phyloP scores from a whole-genome alignment of 2,329 filamentous ascomycete species.

The Fusarium sp. region DNA sequence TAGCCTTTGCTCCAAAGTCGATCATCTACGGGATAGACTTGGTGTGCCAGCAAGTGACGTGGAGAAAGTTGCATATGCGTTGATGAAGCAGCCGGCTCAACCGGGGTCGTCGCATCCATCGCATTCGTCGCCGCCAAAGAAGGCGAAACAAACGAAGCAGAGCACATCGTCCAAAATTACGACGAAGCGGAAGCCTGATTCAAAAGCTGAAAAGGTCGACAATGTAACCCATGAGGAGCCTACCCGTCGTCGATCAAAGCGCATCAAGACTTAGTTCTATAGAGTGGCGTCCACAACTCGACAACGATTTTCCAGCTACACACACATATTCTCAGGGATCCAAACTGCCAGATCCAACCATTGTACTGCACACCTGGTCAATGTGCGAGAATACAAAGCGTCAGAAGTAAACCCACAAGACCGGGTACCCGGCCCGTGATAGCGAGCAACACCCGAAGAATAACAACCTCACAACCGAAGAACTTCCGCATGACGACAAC shows the following conservation, averaged over 20 bases:
- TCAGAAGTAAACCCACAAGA: slow-evolving; percentile 10
- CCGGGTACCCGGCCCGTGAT: slow-evolving; percentile 41
- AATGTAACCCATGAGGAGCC: slow-evolving; percentile 30
- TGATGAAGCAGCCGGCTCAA: slow-evolving; percentile 60
- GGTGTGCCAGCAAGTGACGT: slow-evolving; percentile 68
- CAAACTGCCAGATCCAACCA: background rate
- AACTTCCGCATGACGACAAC: slow-evolving; percentile 36
- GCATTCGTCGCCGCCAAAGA: slow-evolving; percentile 11
- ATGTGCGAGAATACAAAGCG: slow-evolving; percentile 4
- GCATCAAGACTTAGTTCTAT: slow-evolving; percentile 31
- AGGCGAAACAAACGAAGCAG: slow-evolving; percentile 24
- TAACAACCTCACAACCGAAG: slow-evolving; percentile 39
- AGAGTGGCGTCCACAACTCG: slow-evolving; percentile 2
- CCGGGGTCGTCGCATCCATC: slow-evolving; percentile 6
- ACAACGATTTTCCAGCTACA: background rate
- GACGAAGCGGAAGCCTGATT: slow-evolving; percentile 41
- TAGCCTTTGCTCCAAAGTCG: slow-evolving; percentile 59
- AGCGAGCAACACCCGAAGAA: slow-evolving; percentile 41
- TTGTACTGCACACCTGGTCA: slow-evolving; percentile 5
- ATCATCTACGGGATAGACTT: slow-evolving; percentile 60
- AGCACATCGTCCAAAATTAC: slow-evolving; percentile 2
- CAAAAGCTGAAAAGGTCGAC: slow-evolving; percentile 12
- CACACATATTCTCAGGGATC: background rate
- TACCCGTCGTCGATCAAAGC: slow-evolving; percentile 42
- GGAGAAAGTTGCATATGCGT: slow-evolving; percentile 77